Evolutionary conservation across 176 grass and related monocot species (phyloP), one percentile per base, ranked within the genome.

Genomic region (Eragrostis curvula): DNA sequence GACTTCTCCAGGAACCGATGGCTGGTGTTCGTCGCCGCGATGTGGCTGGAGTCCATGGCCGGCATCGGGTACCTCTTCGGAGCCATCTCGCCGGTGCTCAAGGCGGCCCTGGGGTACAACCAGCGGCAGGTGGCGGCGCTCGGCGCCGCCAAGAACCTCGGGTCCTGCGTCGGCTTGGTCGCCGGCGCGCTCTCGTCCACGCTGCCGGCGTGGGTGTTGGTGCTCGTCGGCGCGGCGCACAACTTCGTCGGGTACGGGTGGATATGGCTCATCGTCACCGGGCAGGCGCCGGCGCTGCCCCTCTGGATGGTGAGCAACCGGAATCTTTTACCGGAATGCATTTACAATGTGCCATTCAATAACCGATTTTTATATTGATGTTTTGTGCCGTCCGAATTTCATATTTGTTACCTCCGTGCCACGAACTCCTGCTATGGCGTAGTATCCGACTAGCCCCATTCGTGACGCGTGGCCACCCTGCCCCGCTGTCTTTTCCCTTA

Each of bases 11-110:
- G 81, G 85, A 94, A 94, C 82, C 87, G 95, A 72, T 97, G 95
- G 95, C 74, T 89, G 18, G 92, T 97, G 68, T 94, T 97, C 74
- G 92, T 97, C 3, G 92, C 90, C 15, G 90, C 95, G 79, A 94
- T 97, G 95, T 97, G 95, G 95, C 74, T 97, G 83, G 92, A 97
- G 53, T 92, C 95, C 42, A 89, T 97, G 51, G 95, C 92, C 1
- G 95, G 95, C 16, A 90, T 97, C 63, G 92, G 95, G 5, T 97
- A 97, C 78, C 85, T 97, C 45, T 97, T 97, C 69, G 95, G 95
- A 51, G 83, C 88, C 74, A 85, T 97, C 56, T 97, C 95, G 66
- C 95, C 95, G 4, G 84, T 92, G 45, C 68, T 97, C 52, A 97
- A 97, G 90, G 71, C 27, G 9, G 73, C 89, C 14, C 81, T 97